Conservation (phyloP, 257 asterid species). For the Paulownia fortunei region DNA sequence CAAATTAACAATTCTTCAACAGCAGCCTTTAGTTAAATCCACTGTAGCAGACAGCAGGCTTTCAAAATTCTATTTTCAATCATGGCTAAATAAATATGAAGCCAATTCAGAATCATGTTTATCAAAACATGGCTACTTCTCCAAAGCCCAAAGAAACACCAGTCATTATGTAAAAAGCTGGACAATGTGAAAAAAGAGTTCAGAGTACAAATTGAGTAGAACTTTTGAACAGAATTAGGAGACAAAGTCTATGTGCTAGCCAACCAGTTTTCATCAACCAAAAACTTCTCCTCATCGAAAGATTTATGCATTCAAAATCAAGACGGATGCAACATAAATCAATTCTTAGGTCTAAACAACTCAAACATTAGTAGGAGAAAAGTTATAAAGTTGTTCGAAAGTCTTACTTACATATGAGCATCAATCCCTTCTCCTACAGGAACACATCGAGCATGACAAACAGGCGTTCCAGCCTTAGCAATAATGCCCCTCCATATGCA, state of each 20-base stretch:
- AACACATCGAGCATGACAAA: slow-evolving; percentile 80
- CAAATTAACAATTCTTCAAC: neutral
- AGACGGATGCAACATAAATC: slow-evolving; percentile 18
- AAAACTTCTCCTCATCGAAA: slow-evolving; percentile 13
- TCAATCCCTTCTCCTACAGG: slow-evolving; percentile 60
- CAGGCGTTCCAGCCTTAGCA: slow-evolving; percentile 79
- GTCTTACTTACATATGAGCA: slow-evolving; percentile 59
- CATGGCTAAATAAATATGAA: neutral
- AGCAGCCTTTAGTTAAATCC: neutral
- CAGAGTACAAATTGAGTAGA: neutral
- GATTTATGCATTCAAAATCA: slow-evolving; percentile 3
- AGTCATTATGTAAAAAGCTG: too few relatives aligned
- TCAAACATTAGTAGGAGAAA: neutral
- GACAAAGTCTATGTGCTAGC: neutral
- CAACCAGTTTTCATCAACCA: neutral
- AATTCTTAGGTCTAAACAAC: neutral
- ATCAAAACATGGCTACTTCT: neutral
- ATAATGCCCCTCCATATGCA: slow-evolving; percentile 75
- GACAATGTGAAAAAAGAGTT: neutral
- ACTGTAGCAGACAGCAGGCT: neutral
- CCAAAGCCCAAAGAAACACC: neutral
- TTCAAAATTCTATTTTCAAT: neutral
- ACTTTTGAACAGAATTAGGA: neutral
- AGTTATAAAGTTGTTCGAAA: neutral
- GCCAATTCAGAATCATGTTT: neutral